phyloP scores from a whole-genome alignment of 306 rosid species.

The Vigna angularis region DNA sequence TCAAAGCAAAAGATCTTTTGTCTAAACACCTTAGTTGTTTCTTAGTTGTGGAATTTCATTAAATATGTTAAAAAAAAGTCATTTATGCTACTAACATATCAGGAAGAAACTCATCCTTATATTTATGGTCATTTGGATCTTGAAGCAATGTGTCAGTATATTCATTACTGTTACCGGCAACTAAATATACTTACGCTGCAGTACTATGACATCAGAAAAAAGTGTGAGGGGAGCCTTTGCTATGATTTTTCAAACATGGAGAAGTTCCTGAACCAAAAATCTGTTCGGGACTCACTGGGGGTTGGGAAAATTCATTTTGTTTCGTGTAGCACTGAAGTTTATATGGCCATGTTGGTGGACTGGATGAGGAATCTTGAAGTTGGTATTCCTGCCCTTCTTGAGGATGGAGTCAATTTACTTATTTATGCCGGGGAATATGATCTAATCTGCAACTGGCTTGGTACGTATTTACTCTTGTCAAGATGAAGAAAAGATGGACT shows the following conservation, averaged over 20 bases:
- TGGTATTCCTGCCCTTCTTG: constrained; percentile 89
- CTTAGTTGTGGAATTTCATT: background rate
- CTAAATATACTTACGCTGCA: constrained; percentile 47
- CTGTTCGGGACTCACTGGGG: constrained; percentile 79
- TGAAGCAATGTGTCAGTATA: constrained; percentile 15
- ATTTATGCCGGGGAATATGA: constrained; percentile 94
- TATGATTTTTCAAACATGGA: constrained; percentile 95
- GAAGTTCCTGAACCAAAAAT: constrained; percentile 73
- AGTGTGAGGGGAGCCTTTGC: constrained; percentile 89
- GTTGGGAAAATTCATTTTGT: constrained; percentile 86
- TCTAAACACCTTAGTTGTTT: background rate
- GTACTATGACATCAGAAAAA: constrained; percentile 90
- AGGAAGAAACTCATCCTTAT: background rate
- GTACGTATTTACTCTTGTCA: constrained; percentile 46
- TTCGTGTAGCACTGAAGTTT: constrained; percentile 83
- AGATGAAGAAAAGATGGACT: too few species aligned
- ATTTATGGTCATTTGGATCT: constrained; percentile 33
- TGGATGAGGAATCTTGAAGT: constrained; percentile 97
- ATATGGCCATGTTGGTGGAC: constrained; percentile 78
- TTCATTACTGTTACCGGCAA: constrained; percentile 35
- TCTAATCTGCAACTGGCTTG: constrained; percentile 99
- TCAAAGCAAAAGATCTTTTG: constrained; percentile 24
- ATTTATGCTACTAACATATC: background rate
- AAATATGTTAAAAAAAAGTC: background rate
- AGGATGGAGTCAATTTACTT: constrained; percentile 85